phyloP scores from a whole-genome alignment of 179 eudicot genomes.

The Gypsophila paniculata region DNA sequence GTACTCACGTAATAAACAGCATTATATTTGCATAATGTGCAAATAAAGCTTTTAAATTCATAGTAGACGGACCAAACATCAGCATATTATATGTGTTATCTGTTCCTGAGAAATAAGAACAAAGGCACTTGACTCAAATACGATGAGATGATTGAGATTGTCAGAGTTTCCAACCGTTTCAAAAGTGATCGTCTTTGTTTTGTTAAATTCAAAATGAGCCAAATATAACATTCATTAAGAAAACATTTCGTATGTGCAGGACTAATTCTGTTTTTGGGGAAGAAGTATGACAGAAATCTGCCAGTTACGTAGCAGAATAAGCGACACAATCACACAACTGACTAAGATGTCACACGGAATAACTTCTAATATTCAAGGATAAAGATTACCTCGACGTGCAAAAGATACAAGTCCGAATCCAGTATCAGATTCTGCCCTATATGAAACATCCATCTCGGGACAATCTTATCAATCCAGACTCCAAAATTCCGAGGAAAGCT shows the following conservation, averaged over 20 bases:
- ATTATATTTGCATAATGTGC: background rate
- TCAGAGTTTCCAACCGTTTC: too few relatives aligned
- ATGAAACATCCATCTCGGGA: constrained; percentile 82
- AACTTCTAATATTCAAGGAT: background rate
- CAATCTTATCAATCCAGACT: constrained; percentile 62
- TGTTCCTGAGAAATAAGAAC: background rate
- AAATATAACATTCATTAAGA: background rate
- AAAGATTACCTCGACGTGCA: constrained; percentile 58
- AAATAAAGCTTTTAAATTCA: background rate
- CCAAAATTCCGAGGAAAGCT: constrained; percentile 61
- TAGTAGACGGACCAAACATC: background rate
- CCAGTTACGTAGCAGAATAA: background rate
- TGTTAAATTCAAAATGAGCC: background rate
- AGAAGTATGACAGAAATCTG: background rate
- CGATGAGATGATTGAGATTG: background rate
- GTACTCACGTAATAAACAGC: background rate
- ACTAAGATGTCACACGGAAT: background rate
- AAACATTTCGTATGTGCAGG: background rate
- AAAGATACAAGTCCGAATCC: constrained; percentile 80
- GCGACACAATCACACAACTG: background rate
- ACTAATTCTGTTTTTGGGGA: background rate
- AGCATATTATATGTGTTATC: background rate
- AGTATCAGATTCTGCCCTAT: constrained; percentile 62
- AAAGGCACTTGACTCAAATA: background rate
- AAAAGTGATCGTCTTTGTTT: too few relatives aligned